Evolutionary conservation across 2,329 filamentous ascomycete genomes (phyloP), one percentile per base, ranked within the genome.

Genomic region (Chaetomiaceae sp.): DNA sequence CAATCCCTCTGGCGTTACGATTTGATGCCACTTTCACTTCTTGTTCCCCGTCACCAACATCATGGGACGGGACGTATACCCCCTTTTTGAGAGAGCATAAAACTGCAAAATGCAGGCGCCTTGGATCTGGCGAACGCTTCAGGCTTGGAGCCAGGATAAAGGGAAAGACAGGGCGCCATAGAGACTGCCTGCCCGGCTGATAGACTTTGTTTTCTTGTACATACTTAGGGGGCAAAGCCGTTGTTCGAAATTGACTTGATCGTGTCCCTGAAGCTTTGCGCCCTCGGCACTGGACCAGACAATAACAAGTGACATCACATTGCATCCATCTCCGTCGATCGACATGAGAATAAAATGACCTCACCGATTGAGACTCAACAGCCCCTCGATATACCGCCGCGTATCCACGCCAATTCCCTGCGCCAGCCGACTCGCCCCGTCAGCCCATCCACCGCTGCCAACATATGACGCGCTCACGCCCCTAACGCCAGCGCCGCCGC

Each of bases 331-430:
- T 27, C 25, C 25, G 9, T 27, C 5, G 25, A 27, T 9, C 25
- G 25, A 27, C 5, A 27, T 27, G 25, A 27, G 5, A 5, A 9
- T 9, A 5, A 5, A 5, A 27, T 9, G 9, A 9, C 10, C 37
- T 61, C 59, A 76, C 32, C 74, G 68, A 65, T 78, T 79, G 64
- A 90, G 66, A 48, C 57, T 88, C 66, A 90, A 70, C 51, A 91
- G 66, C 1, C 82, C 83, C 66, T 90, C 87, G 4, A 90, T 81
- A 67, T 90, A 90, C 65, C 79, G 80, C 67, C 84, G 78, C 27
- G 87, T 89, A 72, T 91, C 87, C 30, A 90, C 77, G 0, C 87
- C 87, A 58, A 91, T 89, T 0, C 87, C 87, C 63, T 88, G 84
- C 0, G 80, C 82, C 58, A 90, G 67, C 51, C 78, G 78, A 18